A percentile compares a stretch with the other conserved stretches of the same genome.
These are phyloP conservation scores for Pythium chondricola DNA, from an alignment of 352 stramenopile species.

Conservation along the genomic window DNA sequence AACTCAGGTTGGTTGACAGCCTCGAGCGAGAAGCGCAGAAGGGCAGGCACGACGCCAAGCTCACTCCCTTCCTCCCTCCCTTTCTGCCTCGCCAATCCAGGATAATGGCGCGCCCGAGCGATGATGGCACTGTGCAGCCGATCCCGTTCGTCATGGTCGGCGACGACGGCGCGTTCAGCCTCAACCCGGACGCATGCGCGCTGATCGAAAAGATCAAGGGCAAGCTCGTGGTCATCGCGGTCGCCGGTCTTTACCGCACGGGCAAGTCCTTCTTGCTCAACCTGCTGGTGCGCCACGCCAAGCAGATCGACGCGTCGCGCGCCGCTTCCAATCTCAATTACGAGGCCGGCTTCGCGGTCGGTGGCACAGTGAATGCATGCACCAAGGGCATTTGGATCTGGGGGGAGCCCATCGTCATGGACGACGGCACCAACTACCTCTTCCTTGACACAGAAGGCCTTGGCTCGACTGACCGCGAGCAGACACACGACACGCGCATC, in stretches of 20 bases:
- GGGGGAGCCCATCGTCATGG: constrained; percentile 65
- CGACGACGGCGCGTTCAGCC: constrained; percentile 69
- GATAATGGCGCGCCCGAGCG: constrained; percentile 15
- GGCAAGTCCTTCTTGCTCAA: constrained; percentile 91
- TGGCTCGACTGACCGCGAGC: constrained; percentile 69
- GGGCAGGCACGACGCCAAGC: neutral
- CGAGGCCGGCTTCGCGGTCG: constrained; percentile 65
- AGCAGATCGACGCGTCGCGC: constrained; percentile 22
- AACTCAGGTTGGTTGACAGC: neutral
- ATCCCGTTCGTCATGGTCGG: constrained; percentile 78
- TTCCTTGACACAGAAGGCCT: constrained; percentile 90
- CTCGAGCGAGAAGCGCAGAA: constrained; percentile 5
- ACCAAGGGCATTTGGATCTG: constrained; percentile 93
- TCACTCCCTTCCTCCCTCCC: neutral
- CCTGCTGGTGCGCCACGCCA: constrained; percentile 59
- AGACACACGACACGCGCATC: constrained; percentile 88
- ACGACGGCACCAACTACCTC: constrained; percentile 64
- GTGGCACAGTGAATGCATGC: constrained; percentile 82
- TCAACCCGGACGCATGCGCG: constrained; percentile 68
- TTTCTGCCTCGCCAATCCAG: neutral
- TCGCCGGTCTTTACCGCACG: constrained; percentile 85
- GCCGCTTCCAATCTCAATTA: constrained; percentile 7
- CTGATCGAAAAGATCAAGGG: constrained; percentile 68
- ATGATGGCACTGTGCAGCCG: constrained; percentile 38
- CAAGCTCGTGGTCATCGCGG: constrained; percentile 79